These are phyloP conservation scores for Fomitiporia mediterranea DNA, from an alignment of 1,284 basidiomycete species.

Conservation along the genomic window DNA sequence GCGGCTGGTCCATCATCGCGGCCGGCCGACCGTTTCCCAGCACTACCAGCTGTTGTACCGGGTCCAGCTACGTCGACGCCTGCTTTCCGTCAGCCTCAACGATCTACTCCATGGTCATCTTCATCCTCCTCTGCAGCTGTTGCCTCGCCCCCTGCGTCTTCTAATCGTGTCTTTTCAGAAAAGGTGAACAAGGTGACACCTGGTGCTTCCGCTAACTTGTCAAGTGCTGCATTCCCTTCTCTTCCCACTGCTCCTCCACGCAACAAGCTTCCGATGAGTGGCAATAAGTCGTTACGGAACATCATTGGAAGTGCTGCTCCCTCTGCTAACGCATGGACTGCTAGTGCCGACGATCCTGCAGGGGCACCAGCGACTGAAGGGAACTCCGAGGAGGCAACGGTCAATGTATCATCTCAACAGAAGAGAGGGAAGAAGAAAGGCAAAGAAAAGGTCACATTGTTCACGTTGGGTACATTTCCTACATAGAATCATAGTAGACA, in stretches of 20 bases:
- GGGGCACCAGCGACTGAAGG: constrained; percentile 21
- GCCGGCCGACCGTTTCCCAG: constrained; percentile 42
- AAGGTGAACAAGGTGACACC: not conserved
- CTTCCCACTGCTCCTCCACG: constrained; percentile 45
- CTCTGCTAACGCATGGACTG: constrained; percentile 47
- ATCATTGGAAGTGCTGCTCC: constrained; percentile 58
- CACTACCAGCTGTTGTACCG: constrained; percentile 31
- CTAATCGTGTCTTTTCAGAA: constrained; percentile 22
- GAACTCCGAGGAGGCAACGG: constrained; percentile 22
- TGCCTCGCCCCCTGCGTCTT: constrained; percentile 34
- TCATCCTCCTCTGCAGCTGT: constrained; percentile 19
- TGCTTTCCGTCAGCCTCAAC: constrained; percentile 41
- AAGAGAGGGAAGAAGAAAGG: constrained; percentile 67
- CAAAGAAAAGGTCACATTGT: constrained; percentile 81
- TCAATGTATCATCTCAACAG: constrained; percentile 13
- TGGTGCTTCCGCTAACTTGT: constrained; percentile 31
- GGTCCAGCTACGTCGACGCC: constrained; percentile 30
- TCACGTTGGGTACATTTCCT: constrained; percentile 40
- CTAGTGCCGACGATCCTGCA: constrained; percentile 24
- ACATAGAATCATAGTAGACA: constrained; percentile 7
- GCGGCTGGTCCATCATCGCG: constrained; percentile 28
- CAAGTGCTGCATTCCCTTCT: constrained; percentile 65
- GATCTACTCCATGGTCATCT: constrained; percentile 56
- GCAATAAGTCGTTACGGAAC: constrained; percentile 65
- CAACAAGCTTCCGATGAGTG: constrained; percentile 50